Evolutionary conservation across 805 yeast genomes (phyloP).

Genomic region (Teunomyces funiuensis): DNA sequence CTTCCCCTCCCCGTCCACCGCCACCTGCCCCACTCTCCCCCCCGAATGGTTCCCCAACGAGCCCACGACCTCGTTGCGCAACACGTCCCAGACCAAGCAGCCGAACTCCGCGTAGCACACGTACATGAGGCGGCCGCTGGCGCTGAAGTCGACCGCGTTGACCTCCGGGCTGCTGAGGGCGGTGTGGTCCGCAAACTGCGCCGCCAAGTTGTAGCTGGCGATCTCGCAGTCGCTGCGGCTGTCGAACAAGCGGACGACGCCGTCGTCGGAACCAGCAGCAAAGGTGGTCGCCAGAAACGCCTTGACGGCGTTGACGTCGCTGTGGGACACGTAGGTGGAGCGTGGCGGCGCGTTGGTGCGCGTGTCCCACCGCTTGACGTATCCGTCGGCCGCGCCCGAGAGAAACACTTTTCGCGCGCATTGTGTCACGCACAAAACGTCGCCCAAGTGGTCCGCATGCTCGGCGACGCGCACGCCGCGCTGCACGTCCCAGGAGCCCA

Average conservation of each 20-base stretch:
- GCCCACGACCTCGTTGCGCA: slow-evolving; percentile 65
- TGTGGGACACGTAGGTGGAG: slow-evolving; percentile 53
- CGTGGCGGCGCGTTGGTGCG: slow-evolving; percentile 44
- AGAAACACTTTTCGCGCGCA: slow-evolving; percentile 41
- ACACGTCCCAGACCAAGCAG: slow-evolving; percentile 74
- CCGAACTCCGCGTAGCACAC: slow-evolving; percentile 75
- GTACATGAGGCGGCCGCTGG: slow-evolving; percentile 72
- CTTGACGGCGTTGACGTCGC: slow-evolving; percentile 61
- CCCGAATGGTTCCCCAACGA: slow-evolving; percentile 59
- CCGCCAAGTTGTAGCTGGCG: slow-evolving; percentile 42
- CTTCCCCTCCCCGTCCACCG: slow-evolving; percentile 69
- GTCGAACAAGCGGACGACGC: slow-evolving; percentile 67
- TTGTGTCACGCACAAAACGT: slow-evolving; percentile 51
- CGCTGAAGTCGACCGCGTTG: slow-evolving; percentile 67
- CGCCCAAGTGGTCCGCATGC: slow-evolving; percentile 69
- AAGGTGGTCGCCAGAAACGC: slow-evolving; percentile 60
- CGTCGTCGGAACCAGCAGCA: slow-evolving; percentile 79
- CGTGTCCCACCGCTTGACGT: slow-evolving; percentile 40
- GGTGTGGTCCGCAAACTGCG: slow-evolving; percentile 7
- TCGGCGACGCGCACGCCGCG: slow-evolving; percentile 54
- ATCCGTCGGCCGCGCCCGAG: slow-evolving; percentile 69
- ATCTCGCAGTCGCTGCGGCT: slow-evolving; percentile 73
- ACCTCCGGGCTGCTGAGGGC: slow-evolving; percentile 65
- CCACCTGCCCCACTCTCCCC: slow-evolving; percentile 61
- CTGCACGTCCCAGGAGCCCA: slow-evolving; percentile 75